These are phyloP conservation scores for Claviceps citrina DNA, from an alignment of 2,329 filamentous ascomycete genomes.

Conservation along the genomic window DNA sequence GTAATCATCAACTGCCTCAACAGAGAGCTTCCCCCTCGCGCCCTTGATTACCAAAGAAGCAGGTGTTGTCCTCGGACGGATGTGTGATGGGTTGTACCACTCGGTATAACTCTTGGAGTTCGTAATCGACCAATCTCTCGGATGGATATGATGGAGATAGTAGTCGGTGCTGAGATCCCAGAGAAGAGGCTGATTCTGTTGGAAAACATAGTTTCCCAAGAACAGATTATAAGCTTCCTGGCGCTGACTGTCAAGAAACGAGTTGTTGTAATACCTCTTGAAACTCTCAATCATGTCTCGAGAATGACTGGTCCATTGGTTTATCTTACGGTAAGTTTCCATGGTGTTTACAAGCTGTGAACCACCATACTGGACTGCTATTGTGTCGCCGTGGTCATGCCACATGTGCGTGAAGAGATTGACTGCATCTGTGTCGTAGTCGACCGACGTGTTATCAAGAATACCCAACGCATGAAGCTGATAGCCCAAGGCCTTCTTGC, in stretches of 20 bases:
- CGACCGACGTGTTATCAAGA: slow-evolving; percentile 59
- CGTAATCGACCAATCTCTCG: slow-evolving; percentile 53
- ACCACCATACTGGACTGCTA: slow-evolving; percentile 92
- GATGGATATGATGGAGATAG: slow-evolving; percentile 83
- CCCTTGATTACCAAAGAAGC: slow-evolving; percentile 25
- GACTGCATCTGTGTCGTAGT: slow-evolving; percentile 90
- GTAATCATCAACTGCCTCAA: slow-evolving; percentile 71
- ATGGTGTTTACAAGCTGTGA: slow-evolving; percentile 98
- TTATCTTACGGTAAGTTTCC: slow-evolving; percentile 97
- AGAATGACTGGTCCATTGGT: slow-evolving; percentile 95
- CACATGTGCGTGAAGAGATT: slow-evolving; percentile 98
- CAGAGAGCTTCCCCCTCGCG: slow-evolving; percentile 25
- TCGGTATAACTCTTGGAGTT: slow-evolving; percentile 59
- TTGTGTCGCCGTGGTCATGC: slow-evolving; percentile 93
- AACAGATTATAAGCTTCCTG: slow-evolving; percentile 98
- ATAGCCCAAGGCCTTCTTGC: slow-evolving; percentile 80
- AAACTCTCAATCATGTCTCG: slow-evolving; percentile 98
- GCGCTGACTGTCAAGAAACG: slow-evolving; percentile 90
- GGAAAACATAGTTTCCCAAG: slow-evolving; percentile 85
- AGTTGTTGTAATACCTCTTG: slow-evolving; percentile 98
- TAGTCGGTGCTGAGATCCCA: slow-evolving; percentile 95
- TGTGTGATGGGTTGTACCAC: slow-evolving; percentile 67
- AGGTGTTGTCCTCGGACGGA: slow-evolving; percentile 47
- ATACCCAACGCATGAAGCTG: slow-evolving; percentile 87
- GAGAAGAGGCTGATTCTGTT: slow-evolving; percentile 78